Evolutionary conservation across 2,329 filamentous ascomycete genomes (phyloP), one percentile per base, ranked within the genome.

Genomic region (Pestalotiopsis sp.): DNA sequence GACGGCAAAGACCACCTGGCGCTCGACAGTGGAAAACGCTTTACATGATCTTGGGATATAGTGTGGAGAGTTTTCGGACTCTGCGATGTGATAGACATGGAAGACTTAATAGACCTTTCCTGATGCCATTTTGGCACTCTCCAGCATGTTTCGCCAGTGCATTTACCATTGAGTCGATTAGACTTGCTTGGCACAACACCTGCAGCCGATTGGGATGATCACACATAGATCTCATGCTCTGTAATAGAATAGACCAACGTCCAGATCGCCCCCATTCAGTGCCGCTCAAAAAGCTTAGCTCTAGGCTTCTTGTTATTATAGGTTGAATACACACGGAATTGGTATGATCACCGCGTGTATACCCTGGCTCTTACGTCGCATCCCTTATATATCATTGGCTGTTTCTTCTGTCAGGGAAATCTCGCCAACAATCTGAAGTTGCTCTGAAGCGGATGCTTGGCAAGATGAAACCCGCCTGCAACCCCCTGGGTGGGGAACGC

Each of bases 1-100:
- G 2, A 38, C 20, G 17, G 63, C 27, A n/a, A 59, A 38, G 36
- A 36, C 27, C 5, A 31, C 25, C 38, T 66, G 63, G 67, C 31
- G 62, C 9, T 49, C 25, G 27, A 64, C 59, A 9, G 67, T 38
- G 52, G 67, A 68, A 45, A 12, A 25, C 4, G 56, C 49, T 11
- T 64, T 64, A 17, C n/a, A 62, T 0, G 56, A 66, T 62, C 67
- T 68, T 9, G 67, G 49, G 14, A 62, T 52, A 39, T 66, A 20
- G 31, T 23, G 6, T 36, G n/a, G 13, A 27, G 17, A n/a, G 14
- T 14, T 3, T 4, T 13, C n/a, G 25, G 11, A 25, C 11, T 59
- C n/a, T 7, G 31, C 12, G n/a, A 39, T 38, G 25, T 39, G 57
- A 23, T 14, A 23, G n/a, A 14, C 25, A 45, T 52, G n/a, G 23